Percentiles rank a stretch among this genome's conserved stretches.
phyloP scores from a whole-genome alignment of 2,329 filamentous ascomycete genomes.

The Fusarium burgessii region DNA sequence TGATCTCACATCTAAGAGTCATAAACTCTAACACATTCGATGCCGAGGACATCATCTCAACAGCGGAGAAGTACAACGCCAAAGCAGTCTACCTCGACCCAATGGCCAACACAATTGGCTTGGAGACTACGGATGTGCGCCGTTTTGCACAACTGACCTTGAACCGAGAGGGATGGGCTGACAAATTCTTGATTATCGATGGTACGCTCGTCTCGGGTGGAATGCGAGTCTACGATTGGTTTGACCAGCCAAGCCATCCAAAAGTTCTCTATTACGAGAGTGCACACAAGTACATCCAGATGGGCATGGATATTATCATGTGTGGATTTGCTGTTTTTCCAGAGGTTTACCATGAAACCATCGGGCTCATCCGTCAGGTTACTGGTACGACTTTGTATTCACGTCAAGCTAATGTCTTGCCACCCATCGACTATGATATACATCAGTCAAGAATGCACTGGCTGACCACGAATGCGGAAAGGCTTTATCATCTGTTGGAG shows the following conservation, averaged over 20 bases:
- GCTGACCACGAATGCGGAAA: slow-evolving; percentile 23
- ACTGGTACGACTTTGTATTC: slow-evolving; percentile 25
- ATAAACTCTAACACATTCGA: slow-evolving; percentile 21
- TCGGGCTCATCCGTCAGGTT: slow-evolving; percentile 24
- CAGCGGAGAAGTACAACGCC: slow-evolving; percentile 22
- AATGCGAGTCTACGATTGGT: slow-evolving; percentile 24
- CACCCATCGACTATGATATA: slow-evolving; percentile 17
- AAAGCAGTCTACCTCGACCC: slow-evolving; percentile 28
- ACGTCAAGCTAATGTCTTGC: slow-evolving; percentile 25
- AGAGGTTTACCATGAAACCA: slow-evolving; percentile 15
- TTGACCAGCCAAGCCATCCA: slow-evolving; percentile 16
- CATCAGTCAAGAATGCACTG: slow-evolving; percentile 25
- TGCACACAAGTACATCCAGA: slow-evolving; percentile 28
- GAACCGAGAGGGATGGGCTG: slow-evolving; percentile 14
- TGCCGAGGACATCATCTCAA: slow-evolving; percentile 24
- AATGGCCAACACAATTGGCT: slow-evolving; percentile 23
- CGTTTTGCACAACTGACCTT: slow-evolving; percentile 14
- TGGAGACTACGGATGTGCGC: slow-evolving; percentile 22
- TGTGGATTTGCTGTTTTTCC: slow-evolving; percentile 25
- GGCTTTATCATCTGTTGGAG: slow-evolving; percentile 17
- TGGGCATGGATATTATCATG: slow-evolving; percentile 29
- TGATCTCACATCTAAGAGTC: slow-evolving; percentile 16
- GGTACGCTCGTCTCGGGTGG: slow-evolving; percentile 19
- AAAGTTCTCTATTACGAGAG: slow-evolving; percentile 25
- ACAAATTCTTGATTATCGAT: slow-evolving; percentile 20